Percentiles rank a stretch among this genome's conserved stretches.
Conservation (phyloP, 225 moss, liverwort and hornwort species). For the Climacium dendroides region DNA sequence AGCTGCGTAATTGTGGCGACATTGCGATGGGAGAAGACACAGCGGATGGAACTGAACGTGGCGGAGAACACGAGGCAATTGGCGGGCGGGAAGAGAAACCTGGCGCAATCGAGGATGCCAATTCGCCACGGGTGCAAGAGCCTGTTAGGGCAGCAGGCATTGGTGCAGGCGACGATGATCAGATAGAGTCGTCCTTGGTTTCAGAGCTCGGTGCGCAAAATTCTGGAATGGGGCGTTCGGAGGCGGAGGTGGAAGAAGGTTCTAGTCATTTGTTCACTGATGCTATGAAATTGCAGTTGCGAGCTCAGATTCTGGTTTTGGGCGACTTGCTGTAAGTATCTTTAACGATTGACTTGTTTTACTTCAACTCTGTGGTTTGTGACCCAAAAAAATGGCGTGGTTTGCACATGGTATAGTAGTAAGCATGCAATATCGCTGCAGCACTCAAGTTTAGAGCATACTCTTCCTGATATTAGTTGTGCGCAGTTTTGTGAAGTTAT, state of each 20-base stretch:
- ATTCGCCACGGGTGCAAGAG: background rate
- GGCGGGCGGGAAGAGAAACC: background rate
- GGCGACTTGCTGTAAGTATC: conserved; percentile 37
- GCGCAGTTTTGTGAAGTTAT: background rate
- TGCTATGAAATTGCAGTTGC: conserved; percentile 45
- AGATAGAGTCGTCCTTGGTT: conserved; percentile 8
- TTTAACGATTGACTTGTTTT: background rate
- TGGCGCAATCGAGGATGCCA: conserved; percentile 1
- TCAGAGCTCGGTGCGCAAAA: background rate
- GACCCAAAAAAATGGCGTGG: background rate
- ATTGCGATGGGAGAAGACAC: conserved; percentile 17
- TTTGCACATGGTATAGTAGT: background rate
- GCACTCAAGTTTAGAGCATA: background rate
- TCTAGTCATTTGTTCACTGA: conserved; percentile 13
- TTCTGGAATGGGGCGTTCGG: conserved; percentile 1
- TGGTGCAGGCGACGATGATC: conserved; percentile 4
- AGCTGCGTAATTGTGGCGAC: background rate
- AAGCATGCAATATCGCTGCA: background rate
- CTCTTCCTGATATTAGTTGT: background rate
- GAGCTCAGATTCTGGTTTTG: conserved; percentile 53
- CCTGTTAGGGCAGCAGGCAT: background rate
- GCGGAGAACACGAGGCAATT: background rate
- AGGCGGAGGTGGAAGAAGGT: background rate
- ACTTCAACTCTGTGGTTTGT: background rate
- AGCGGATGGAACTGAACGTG: background rate